phyloP scores from a whole-genome alignment of 176 grass and related monocot genomes.

The Neostapfia colusana region DNA sequence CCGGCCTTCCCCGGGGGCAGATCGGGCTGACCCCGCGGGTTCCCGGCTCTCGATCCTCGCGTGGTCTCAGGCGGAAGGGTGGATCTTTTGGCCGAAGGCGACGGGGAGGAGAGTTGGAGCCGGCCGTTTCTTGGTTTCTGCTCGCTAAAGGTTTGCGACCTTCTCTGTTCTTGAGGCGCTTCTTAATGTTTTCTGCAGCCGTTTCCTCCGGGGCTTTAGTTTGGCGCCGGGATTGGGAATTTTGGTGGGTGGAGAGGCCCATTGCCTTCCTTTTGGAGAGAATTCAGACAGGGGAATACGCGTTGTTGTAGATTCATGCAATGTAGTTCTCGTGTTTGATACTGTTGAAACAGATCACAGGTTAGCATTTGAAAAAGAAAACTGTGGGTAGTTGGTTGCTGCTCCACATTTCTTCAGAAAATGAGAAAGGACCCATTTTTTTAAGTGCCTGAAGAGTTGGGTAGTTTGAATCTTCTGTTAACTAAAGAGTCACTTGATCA shows the following conservation, averaged over 20 bases:
- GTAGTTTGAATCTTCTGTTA: constrained; percentile 15
- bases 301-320: neutral
- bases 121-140: constrained; percentile 16
- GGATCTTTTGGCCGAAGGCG: constrained; percentile 47
- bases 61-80: constrained; percentile 2
- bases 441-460: constrained; percentile 11
- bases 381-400: constrained; percentile 7
- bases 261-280: neutral
- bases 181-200: constrained; percentile 2
- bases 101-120: neutral
- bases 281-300: neutral
- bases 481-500: constrained; percentile 10
- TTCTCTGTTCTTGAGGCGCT: constrained; percentile 9
- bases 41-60: constrained; percentile 12
- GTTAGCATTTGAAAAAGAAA: neutral
- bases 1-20: constrained; percentile 27
- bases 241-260: neutral
- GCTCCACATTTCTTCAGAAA: neutral
- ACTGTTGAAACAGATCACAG: neutral
- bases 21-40: constrained; percentile 36
- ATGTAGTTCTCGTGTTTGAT: constrained; percentile 23
- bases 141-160: constrained; percentile 33
- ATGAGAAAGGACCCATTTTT: neutral
- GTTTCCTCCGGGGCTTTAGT: neutral
- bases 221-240: constrained; percentile 17